Evolutionary conservation across 106 monocot species (phyloP).

Genomic region (Allium sativum): DNA sequence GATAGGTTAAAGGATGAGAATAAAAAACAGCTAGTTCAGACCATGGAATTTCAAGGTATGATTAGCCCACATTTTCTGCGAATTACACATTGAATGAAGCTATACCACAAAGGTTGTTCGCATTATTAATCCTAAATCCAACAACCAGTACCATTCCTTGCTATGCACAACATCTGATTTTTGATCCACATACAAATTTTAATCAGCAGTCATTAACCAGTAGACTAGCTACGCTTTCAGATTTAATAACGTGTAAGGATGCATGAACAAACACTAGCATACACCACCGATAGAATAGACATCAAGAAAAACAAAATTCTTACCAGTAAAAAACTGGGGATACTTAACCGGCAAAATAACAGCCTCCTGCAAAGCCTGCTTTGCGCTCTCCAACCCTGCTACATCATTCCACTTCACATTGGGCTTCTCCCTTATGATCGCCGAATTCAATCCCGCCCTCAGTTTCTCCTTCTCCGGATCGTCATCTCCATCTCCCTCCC

Average conservation of each 20-base stretch:
- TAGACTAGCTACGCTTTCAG: background rate
- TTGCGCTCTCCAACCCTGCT: constrained; percentile 74
- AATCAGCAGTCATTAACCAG: background rate
- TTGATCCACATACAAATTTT: background rate
- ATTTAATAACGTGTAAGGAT: background rate
- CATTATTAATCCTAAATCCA: no score
- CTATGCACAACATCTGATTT: background rate
- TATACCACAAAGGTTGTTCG: no score
- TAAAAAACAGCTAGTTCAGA: no score
- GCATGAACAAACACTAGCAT: background rate
- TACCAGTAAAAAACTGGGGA: constrained; percentile 76
- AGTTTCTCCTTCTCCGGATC: constrained; percentile 67
- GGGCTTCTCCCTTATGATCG: constrained; percentile 74
- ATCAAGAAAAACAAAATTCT: background rate
- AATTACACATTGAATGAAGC: no score
- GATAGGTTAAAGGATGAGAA: no score
- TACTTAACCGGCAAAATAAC: constrained; percentile 77
- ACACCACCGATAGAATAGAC: background rate
- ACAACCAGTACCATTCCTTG: no score
- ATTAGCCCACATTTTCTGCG: no score
- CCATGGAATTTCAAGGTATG: no score
- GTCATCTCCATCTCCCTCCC: constrained; percentile 41
- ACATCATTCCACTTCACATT: constrained; percentile 79
- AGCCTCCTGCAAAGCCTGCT: constrained; percentile 78
- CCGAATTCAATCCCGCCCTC: constrained; percentile 57